Conservation (phyloP, 148 eudicot species). For the Fallopia convolvulus region DNA sequence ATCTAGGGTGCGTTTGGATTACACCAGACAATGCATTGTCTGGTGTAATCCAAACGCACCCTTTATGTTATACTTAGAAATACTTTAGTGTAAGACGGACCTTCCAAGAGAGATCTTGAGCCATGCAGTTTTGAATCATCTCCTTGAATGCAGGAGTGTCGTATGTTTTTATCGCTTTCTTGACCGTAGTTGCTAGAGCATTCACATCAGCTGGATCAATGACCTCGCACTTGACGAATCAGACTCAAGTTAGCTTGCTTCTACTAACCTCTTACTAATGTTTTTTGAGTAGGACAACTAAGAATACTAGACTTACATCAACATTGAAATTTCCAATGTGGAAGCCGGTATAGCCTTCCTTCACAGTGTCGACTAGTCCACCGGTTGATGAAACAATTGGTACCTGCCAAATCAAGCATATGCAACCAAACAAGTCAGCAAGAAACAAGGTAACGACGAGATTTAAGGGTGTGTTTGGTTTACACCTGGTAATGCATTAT, state of each 20-base stretch:
- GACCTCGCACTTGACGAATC: conserved; percentile 45
- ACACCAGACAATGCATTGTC: too few species aligned
- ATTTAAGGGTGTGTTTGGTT: too few species aligned
- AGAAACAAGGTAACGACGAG: conserved; percentile 2
- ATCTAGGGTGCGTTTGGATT: too few species aligned
- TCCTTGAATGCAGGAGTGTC: conserved; percentile 55
- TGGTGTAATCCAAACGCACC: too few species aligned
- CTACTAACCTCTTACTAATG: not conserved
- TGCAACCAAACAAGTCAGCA: not conserved
- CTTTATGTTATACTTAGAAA: too few species aligned
- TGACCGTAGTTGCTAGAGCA: conserved; percentile 56
- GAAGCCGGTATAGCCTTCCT: conserved; percentile 90
- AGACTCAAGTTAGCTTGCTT: not conserved
- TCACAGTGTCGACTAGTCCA: conserved; percentile 84
- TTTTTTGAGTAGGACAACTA: not conserved
- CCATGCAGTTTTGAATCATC: conserved; percentile 85
- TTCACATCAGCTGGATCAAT: conserved; percentile 71
- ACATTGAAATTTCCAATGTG: conserved; percentile 89
- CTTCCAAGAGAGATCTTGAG: conserved; percentile 95
- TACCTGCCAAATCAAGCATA: conserved; percentile 34
- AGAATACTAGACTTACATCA: conserved; percentile 37
- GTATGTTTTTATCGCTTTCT: conserved; percentile 52
- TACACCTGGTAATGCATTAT: not conserved
- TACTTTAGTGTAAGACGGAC: conserved; percentile 21
- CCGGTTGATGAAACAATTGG: conserved; percentile 94